Evolutionary conservation across 2,329 filamentous ascomycete species (phyloP).

Genomic region (Zarea fungicola): DNA sequence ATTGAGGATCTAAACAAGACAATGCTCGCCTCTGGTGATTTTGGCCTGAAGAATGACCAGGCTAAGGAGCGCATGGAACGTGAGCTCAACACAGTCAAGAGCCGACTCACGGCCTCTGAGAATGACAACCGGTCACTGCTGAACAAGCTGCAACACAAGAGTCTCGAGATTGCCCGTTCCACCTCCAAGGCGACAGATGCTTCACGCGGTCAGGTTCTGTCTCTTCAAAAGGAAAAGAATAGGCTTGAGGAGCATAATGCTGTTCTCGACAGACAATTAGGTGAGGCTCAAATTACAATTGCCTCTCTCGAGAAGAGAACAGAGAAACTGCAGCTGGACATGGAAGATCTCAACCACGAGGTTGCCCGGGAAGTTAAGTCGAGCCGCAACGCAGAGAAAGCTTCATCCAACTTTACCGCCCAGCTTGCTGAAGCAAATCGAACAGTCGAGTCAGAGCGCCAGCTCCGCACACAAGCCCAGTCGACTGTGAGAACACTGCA

Average conservation of each 20-base stretch:
- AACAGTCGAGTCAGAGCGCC: constrained; percentile 83
- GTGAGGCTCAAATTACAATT: constrained; percentile 76
- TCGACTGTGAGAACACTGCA: constrained; percentile 79
- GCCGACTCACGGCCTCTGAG: constrained; percentile 82
- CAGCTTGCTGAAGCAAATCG: constrained; percentile 87
- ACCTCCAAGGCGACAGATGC: constrained; percentile 81
- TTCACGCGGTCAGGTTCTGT: constrained; percentile 68
- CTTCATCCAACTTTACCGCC: constrained; percentile 69
- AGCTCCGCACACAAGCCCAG: constrained; percentile 79
- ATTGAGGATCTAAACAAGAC: constrained; percentile 82
- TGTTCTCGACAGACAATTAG: constrained; percentile 76
- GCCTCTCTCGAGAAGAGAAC: constrained; percentile 88
- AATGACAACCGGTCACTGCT: constrained; percentile 94
- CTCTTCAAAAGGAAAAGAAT: constrained; percentile 76
- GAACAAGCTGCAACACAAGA: constrained; percentile 97
- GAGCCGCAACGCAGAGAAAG: constrained; percentile 84
- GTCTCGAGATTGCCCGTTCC: constrained; percentile 88
- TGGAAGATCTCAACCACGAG: constrained; percentile 92
- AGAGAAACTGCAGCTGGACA: constrained; percentile 79
- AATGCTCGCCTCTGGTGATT: constrained; percentile 84
- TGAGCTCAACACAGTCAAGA: constrained; percentile 86
- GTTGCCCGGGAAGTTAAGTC: constrained; percentile 84
- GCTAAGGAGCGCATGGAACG: constrained; percentile 89
- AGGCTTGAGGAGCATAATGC: constrained; percentile 78
- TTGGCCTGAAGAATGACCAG: constrained; percentile 85